Evolutionary conservation across 2,329 filamentous ascomycete genomes (phyloP), one percentile per base, ranked within the genome.

Genomic region (Aspergillus quadrilineatus): DNA sequence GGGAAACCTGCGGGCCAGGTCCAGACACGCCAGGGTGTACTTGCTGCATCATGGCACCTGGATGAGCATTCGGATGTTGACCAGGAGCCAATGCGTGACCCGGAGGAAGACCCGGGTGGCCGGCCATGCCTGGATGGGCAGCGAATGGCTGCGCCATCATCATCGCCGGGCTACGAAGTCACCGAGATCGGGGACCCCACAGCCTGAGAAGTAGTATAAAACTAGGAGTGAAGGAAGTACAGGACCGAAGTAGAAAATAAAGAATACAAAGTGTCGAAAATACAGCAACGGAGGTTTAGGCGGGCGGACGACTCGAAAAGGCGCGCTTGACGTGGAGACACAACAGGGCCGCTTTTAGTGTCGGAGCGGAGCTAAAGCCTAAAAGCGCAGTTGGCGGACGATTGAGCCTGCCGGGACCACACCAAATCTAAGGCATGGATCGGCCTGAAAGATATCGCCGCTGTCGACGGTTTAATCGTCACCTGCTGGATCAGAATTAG

Each of bases 1-100:
- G 85, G 60, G 77, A 83, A 55, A 84, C 83, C 60, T 85, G 82
- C 49, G 84, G 82, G 26, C 78, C 79, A 28, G 83, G 82, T 30
- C 78, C 82, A 52, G 84, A 85, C 37, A 85, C 83, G 54, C 83
- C 83, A 51, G 81, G 82, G 63, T 84, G 82, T 78, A 86, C 84
- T 65, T 79, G 81, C 71, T 83, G 83, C 50, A 77, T 75, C 75
- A 80, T 80, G 39, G 70, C 69, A 10, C 73, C 75, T 10, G 81
- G 82, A 58, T 77, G 84, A 63, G 82, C 80, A 59, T 81, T 83
- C 47, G 81, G 82, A 65, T 82, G 81, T 66, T 82, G 81, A 57
- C 77, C 80, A 48, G 78, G 76, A 56, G 79, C 81, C 78, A 86
- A 85, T 60, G 83, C 83, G 64, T 86, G 84, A 50, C 81, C 83